Base-by-base conservation (phyloP, 176 grass and related monocot species). In the Bonia amplexicaulis region DNA sequence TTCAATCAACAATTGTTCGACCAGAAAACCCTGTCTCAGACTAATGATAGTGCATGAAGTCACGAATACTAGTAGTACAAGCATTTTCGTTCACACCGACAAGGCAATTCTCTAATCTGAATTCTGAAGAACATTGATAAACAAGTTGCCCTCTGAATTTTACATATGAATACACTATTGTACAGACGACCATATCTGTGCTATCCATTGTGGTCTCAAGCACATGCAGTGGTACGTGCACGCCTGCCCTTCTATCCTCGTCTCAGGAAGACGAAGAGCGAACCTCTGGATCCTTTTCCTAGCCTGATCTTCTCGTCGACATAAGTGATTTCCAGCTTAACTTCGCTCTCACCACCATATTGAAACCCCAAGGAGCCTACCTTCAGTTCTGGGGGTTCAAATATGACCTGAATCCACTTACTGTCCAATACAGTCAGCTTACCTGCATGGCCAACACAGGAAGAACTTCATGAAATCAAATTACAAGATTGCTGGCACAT, bases 381-480 rank as follows among this genome's bases (percentile, higher is more conserved):
- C 73, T 93, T 98, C 80, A 98, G 58, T 73, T 92, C 89, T 2
- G 96, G 93, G 12, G 96, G 81, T 29, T 95, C 96, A 46, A 98
- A 98, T 54, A 98, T 84, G 77, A 98, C 96, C 84, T 95, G 91
- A 90, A 98, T 93, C 96, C 96, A 98, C 41, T 91, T 95, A 29
- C 84, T 84, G 52, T 95, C 96, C 12, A 98, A 7, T 45, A 84
- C 82, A 49, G 90, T 98, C 80, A 98, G 73, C 86, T 98, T 98
- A 6, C 90, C 95, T 94, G 83, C 46, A 84, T 41, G 22, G 7
- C 47, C 57, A 72, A 48, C 12, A 22, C 0, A 66, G 5, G 46
- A n/a, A 54, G 19, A 64, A 39, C 26, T 75, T 31, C 6, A 35
- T 29, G 27, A 74, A 40, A 73, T 12, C 37, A 80, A 33, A 53